Evolutionary conservation across 768 basidiomycete genomes (phyloP).

Genomic region (Leccinellum albellum): DNA sequence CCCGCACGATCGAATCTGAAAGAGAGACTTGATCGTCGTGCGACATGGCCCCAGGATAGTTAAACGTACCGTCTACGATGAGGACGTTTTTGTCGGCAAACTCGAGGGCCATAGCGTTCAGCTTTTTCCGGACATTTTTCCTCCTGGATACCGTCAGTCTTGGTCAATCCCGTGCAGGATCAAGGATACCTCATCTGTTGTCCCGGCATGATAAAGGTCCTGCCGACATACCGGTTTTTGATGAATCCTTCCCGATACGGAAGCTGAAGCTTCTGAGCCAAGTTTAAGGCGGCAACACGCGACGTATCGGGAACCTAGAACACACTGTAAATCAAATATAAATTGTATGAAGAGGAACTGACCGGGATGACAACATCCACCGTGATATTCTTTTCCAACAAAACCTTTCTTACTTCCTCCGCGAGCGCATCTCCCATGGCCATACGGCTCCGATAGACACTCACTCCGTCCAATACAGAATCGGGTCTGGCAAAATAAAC

Average conservation of each 20-base stretch:
- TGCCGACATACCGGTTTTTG: conserved; percentile 96
- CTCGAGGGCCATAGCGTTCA: conserved; percentile 98
- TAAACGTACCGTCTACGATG: conserved; percentile 81
- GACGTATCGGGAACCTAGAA: conserved; percentile 90
- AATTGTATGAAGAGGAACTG: conserved; percentile 6
- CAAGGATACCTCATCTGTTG: conserved; percentile 78
- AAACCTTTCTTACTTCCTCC: conserved; percentile 73
- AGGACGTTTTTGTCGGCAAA: conserved; percentile 90
- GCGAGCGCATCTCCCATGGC: conserved; percentile 98
- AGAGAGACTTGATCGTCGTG: neutral
- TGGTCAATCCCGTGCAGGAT: neutral
- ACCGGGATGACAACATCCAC: conserved; percentile 98
- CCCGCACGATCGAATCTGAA: conserved; percentile 94
- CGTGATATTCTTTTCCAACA: conserved; percentile 60
- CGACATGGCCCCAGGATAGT: neutral
- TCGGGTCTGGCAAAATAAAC: conserved; percentile 99
- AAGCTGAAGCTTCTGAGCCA: conserved; percentile 83
- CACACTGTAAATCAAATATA: neutral
- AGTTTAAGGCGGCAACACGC: conserved; percentile 90
- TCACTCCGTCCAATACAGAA: conserved; percentile 94
- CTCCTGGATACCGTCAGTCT: conserved; percentile 43
- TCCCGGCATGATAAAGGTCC: conserved; percentile 99
- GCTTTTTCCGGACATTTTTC: conserved; percentile 91
- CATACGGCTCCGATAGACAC: conserved; percentile 97
- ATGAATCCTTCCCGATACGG: conserved; percentile 98